Percentiles rank a stretch among this genome's conserved stretches.
phyloP scores from a whole-genome alignment of 176 grass and related monocot genomes.

The Hordeum marinum region DNA sequence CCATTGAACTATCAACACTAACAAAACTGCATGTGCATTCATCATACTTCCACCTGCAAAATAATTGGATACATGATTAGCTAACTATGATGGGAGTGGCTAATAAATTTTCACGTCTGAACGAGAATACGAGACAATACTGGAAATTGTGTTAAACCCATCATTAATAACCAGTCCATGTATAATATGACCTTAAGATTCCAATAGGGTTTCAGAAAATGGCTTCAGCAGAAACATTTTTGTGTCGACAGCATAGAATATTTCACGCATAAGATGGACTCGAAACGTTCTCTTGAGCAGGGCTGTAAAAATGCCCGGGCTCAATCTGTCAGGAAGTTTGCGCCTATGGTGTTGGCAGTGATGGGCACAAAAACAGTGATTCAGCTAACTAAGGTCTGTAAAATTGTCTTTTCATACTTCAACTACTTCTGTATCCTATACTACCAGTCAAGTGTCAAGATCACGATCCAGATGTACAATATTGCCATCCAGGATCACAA shows the following conservation, averaged over 20 bases:
- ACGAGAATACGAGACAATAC: not conserved
- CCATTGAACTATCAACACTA: not conserved
- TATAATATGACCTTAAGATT: not conserved
- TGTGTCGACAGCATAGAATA: not conserved
- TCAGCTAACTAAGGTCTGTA: not conserved
- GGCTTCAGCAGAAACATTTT: not conserved
- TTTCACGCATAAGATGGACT: not conserved
- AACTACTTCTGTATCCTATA: not conserved
- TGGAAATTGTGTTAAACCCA: not conserved
- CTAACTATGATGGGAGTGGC: not conserved
- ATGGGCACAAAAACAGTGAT: no score
- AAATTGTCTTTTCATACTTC: not conserved
- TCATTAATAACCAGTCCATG: no score
- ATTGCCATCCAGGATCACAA: not conserved
- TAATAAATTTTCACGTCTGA: not conserved
- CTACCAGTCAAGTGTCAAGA: not conserved
- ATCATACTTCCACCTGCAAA: conserved; percentile 57
- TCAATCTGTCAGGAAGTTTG: not conserved
- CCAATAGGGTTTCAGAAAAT: not conserved
- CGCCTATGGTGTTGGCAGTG: no score
- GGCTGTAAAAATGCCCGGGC: not conserved
- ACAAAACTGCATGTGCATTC: conserved; percentile 35
- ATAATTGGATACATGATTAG: not conserved
- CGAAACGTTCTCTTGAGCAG: not conserved
- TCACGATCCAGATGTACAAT: not conserved